Conservation (phyloP, 2,329 filamentous ascomycete species). For the Alternaria ventricosa region DNA sequence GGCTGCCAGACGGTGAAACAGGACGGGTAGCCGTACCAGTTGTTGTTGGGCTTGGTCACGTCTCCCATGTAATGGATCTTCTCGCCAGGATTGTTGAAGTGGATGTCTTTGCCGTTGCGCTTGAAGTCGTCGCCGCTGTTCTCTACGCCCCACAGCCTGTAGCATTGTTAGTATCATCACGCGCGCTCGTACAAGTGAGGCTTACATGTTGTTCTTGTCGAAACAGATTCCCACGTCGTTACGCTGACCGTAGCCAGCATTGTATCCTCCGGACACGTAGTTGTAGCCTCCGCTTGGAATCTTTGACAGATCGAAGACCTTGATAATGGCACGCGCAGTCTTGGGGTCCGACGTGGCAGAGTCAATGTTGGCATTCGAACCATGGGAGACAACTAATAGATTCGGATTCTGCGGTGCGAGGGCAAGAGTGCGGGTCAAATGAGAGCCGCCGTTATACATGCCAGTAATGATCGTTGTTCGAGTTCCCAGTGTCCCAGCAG, state of each 20-base stretch:
- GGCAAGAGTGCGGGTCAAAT: constrained; percentile 71
- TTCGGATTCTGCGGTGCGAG: constrained; percentile 62
- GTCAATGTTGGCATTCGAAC: constrained; percentile 69
- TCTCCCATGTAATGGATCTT: constrained; percentile 74
- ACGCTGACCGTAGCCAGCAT: constrained; percentile 70
- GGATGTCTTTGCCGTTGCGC: constrained; percentile 66
- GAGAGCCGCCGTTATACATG: constrained; percentile 59
- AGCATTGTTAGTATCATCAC: neutral
- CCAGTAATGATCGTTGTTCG: constrained; percentile 67
- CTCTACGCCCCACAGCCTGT: constrained; percentile 62
- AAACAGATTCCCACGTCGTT: constrained; percentile 70
- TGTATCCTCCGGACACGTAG: constrained; percentile 58
- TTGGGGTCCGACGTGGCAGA: constrained; percentile 54
- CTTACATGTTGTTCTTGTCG: constrained; percentile 56
- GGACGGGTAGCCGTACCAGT: constrained; percentile 73
- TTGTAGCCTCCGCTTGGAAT: constrained; percentile 50
- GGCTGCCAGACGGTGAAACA: constrained; percentile 73
- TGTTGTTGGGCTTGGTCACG: constrained; percentile 50
- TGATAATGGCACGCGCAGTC: constrained; percentile 69
- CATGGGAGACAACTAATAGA: constrained; percentile 69
- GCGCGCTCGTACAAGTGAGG: constrained; percentile 40
- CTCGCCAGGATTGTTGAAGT: constrained; percentile 73
- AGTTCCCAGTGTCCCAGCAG: constrained; percentile 54
- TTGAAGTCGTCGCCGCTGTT: constrained; percentile 71
- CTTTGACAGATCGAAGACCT: constrained; percentile 62